Base-by-base conservation (phyloP, 1,139 yeast species). In the Candida sanyaensis region DNA sequence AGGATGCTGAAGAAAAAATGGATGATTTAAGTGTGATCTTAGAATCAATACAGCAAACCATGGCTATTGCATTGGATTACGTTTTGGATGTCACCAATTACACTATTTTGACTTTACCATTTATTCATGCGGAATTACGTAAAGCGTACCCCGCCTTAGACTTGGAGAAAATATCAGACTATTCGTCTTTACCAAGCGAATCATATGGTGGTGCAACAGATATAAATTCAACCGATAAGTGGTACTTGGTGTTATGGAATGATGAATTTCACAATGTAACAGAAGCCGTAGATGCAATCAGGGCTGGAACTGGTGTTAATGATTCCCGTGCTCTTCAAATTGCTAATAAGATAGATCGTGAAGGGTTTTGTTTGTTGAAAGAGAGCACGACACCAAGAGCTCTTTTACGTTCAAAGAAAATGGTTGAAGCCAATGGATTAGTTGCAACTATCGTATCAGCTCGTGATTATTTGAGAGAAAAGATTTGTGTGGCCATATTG, bases 211-310 rank as follows among this genome's bases (percentile, higher is more conserved):
- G 65, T 0, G 63, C 57, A 1, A 51, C 45, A 5, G 76, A 70
- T 49, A 37, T 39, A 4, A 69, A 68, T 50, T 55, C 69, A 1
- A 54, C 54, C 11, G 60, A 67, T 21, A 45, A 50, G 36, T 81
- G 80, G 71, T 66, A 70, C 42, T 70, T 84, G 31, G 62, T 84
- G 23, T 67, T 86, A 21, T 87, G 91, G 86, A 87, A 87, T 61
- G 95, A 87, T 58, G 93, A 87, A 58, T 74, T 71, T 53, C 93
- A 87, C 59, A 78, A 81, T 56, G 77, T 77, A 54, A 70, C 75
- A 1, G 70, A 72, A 41, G 84, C 85, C 1, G 66, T 68, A 10
- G 56, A 61, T 1, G 73, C 78, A 1, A 68, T 80, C 36, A 60
- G 63, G n/a, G 62, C 69, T 2, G 78, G 76, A 2, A 61, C 66